Conservation (phyloP, 1,139 yeast genomes). For the Wickerhamomyces sp. region DNA sequence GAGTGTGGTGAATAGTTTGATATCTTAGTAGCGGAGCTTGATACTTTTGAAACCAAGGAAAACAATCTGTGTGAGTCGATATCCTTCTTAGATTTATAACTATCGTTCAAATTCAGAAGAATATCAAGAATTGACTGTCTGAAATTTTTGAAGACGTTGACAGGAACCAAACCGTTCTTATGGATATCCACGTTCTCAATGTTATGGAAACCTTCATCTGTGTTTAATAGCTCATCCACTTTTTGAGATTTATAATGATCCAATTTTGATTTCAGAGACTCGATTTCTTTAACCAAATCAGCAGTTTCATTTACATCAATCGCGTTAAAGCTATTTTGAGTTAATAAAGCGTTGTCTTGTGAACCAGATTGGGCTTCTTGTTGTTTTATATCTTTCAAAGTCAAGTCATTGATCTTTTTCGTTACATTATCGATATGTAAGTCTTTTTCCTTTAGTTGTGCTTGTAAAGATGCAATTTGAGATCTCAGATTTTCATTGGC, state of each 20-base stretch:
- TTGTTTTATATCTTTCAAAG: background rate
- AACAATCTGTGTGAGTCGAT: constrained; percentile 40
- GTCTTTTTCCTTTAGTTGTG: constrained; percentile 9
- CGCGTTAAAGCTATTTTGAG: background rate
- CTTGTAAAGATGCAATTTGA: constrained; percentile 14
- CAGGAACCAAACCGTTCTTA: constrained; percentile 21
- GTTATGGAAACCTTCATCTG: constrained; percentile 3
- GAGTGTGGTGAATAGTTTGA: constrained; percentile 40
- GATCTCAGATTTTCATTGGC: constrained; percentile 15
- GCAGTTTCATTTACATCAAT: constrained; percentile 3
- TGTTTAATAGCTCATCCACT: constrained; percentile 10
- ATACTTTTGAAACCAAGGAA: constrained; percentile 49
- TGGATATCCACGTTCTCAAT: constrained; percentile 8
- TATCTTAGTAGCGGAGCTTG: constrained; percentile 45
- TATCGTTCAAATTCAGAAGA: constrained; percentile 10
- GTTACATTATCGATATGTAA: constrained; percentile 3
- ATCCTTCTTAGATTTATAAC: constrained; percentile 2
- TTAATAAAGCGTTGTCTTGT: background rate
- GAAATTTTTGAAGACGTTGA: constrained; percentile 12
- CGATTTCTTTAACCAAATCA: constrained; percentile 25
- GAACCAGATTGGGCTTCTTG: background rate
- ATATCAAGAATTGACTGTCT: constrained; percentile 16
- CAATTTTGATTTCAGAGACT: constrained; percentile 21
- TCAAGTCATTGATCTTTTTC: background rate
- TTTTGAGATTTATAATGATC: constrained; percentile 24